Evolutionary conservation across 2,329 filamentous ascomycete species (phyloP), one percentile per base, ranked within the genome.

Genomic region (Diaporthe sp.): DNA sequence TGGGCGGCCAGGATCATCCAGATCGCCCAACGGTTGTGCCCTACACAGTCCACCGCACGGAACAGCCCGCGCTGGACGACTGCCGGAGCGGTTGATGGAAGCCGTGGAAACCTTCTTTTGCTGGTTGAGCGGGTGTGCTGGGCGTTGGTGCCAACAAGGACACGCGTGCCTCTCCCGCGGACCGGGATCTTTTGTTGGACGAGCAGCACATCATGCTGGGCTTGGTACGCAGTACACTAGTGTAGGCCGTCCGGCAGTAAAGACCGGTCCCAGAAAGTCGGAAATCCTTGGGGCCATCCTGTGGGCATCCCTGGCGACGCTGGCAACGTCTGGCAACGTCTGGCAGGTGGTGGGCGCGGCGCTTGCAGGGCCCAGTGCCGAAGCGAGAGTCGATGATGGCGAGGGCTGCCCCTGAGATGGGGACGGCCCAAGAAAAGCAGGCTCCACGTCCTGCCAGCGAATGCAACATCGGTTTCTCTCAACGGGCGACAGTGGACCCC

Each of bases 401-500:
- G 58, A 61, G 44, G 4, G 28, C 42, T 53, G 19, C 62, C 62
- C 62, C 62, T 68, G 62, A 68, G 62, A 39, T 53, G 62, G 46
- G 31, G 44, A 17, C 28, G 0, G 17, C 25, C 62, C 46, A 53
- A 28, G 62, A 53, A 19, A 68, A 68, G 53, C 10, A 39, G 62
- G 49, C 62, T 39, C 62, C 61, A 51, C 37, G 8, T 6, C 6
- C 62, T 12, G 44, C 44, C 44, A 15, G 31, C 19, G 12, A 42
- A 53, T 72, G 70, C 70, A 39, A 72, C 57, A 59, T 53, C 28
- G 39, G 19, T 34, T 34, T 13, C 22, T 31, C n/a, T 28, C 55
- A 53, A 62, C 70, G 70, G 70, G 70, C 55, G 53, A 69, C 46
- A 61, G 72, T 70, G 72, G 72, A 55, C 61, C 57, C 53, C 34